Evolutionary conservation across 2,329 filamentous ascomycete genomes (phyloP).

Genomic region (Cryphonectria radicalis): DNA sequence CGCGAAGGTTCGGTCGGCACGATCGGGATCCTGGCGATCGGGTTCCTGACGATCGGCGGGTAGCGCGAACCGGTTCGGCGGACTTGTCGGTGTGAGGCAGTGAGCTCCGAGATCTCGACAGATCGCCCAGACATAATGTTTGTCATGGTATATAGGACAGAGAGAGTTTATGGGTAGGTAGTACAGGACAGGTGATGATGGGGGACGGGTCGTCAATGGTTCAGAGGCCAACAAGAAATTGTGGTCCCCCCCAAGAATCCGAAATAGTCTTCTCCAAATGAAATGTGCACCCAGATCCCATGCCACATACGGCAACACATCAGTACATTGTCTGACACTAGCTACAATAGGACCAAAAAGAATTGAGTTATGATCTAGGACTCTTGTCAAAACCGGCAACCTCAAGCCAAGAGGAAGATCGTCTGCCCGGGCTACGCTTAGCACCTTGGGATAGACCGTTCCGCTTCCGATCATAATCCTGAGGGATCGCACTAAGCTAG

Average conservation of each 20-base stretch:
- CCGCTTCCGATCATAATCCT: background rate
- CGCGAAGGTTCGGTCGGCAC: conserved; percentile 5
- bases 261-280: background rate
- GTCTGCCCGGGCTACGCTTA: background rate
- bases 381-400: background rate
- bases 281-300: background rate
- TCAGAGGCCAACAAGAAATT: background rate
- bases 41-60: conserved; percentile 6
- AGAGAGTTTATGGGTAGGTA: background rate
- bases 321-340: background rate
- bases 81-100: background rate
- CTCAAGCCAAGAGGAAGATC: background rate
- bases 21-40: conserved; percentile 6
- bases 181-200: background rate
- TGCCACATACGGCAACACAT: background rate
- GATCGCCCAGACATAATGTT: background rate
- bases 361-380: background rate
- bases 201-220: background rate
- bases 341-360: background rate
- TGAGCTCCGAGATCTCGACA: background rate
- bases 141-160: background rate
- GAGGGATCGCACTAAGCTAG: background rate
- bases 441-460: background rate
- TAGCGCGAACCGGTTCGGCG: background rate
- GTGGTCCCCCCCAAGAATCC: background rate